Evolutionary conservation across 1,284 basidiomycete genomes (phyloP).

Genomic region (Phellopilus nigrolimitatus): DNA sequence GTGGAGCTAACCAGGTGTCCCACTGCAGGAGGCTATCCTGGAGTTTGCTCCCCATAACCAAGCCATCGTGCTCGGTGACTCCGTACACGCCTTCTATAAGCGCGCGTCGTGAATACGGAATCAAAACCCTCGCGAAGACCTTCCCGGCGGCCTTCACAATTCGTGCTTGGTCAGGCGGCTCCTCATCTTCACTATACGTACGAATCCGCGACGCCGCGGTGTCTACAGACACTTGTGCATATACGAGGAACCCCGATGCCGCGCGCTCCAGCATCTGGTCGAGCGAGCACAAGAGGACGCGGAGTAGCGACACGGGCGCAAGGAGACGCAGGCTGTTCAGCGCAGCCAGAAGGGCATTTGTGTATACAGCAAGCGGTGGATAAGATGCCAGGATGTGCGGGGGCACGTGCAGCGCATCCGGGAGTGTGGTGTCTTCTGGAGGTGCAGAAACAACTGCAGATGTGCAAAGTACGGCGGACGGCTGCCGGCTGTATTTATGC

Average conservation of each 20-base stretch:
- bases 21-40: conserved; percentile 26
- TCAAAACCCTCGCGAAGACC: conserved; percentile 55
- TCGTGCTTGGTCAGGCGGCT: conserved; percentile 34
- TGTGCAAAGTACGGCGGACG: conserved; percentile 14
- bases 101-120: conserved; percentile 65
- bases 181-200: conserved; percentile 30
- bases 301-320: conserved; percentile 58
- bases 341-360: conserved; percentile 71
- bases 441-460: conserved; percentile 10
- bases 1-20: conserved; percentile 28
- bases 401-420: conserved; percentile 44
- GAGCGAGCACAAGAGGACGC: conserved; percentile 42
- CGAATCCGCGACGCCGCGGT: conserved; percentile 22
- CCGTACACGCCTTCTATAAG: conserved; percentile 74
- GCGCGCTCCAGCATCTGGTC: conserved; percentile 46
- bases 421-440: conserved; percentile 9
- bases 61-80: conserved; percentile 17
- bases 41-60: conserved; percentile 23
- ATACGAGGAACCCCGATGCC: conserved; percentile 41
- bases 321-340: conserved; percentile 82
- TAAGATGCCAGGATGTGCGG: conserved; percentile 68
- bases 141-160: conserved; percentile 49
- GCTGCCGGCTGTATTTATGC: conserved; percentile 14
- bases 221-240: conserved; percentile 33
- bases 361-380: conserved; percentile 70